phyloP scores from a whole-genome alignment of 2,329 filamentous ascomycete genomes.

The Xylariaceae sp. region DNA sequence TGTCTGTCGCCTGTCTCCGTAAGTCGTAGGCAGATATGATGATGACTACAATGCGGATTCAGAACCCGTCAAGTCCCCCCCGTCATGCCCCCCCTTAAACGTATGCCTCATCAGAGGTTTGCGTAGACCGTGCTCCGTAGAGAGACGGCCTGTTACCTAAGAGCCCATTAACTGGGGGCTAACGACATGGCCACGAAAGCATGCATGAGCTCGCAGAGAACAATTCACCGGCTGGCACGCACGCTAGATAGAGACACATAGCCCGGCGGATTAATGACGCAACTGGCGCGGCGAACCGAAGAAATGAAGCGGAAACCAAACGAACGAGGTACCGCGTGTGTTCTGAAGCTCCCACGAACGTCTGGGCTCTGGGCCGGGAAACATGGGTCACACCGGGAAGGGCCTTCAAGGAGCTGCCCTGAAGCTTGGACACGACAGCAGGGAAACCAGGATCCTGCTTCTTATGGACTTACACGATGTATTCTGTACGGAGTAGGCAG shows the following conservation, averaged over 20 bases:
- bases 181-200: constrained; percentile 41
- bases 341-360: constrained; percentile 23
- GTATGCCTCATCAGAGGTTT: constrained; percentile 11
- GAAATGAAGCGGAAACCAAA: constrained; percentile 24
- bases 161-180: constrained; percentile 35
- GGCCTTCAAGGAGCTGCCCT: constrained; percentile 22
- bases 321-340: constrained; percentile 24
- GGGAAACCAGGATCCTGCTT: constrained; percentile 15
- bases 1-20: no score
- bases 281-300: constrained; percentile 28
- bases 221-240: constrained; percentile 33
- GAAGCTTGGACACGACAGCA: constrained; percentile 21
- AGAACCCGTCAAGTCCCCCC: constrained; percentile 4
- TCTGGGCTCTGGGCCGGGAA: constrained; percentile 16
- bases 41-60: constrained; percentile 8
- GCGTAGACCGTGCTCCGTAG: constrained; percentile 5
- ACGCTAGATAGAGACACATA: constrained; percentile 20
- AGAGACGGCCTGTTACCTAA: constrained; percentile 30
- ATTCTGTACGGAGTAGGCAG: constrained; percentile 1
- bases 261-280: constrained; percentile 31
- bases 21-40: background rate
- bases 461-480: background rate
- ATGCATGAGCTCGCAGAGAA: constrained; percentile 40
- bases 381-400: constrained; percentile 24
- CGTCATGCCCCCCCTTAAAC: background rate